A percentile compares a stretch with the other conserved stretches of the same genome.
These are phyloP conservation scores for Paraurostyla sp. DNA, from an alignment of 73 alveolate species.

Conservation along the genomic window DNA sequence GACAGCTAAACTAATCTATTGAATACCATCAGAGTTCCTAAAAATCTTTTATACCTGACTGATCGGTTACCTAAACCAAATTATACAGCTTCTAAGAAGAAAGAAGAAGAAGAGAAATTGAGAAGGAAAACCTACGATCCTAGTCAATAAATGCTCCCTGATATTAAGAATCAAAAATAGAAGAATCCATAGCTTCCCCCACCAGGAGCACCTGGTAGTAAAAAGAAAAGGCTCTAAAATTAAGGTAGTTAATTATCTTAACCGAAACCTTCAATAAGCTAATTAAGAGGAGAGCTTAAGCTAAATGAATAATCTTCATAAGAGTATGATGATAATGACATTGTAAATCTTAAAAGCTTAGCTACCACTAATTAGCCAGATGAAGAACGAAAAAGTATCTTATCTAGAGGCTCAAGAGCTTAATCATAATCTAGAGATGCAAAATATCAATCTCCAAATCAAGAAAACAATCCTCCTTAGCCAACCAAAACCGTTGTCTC, in stretches of 20 bases:
- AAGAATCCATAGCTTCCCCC: constrained; percentile 26
- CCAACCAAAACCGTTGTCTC: background rate
- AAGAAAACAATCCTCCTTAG: background rate
- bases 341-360: background rate
- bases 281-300: background rate
- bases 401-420: background rate
- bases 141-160: constrained; percentile 38
- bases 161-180: constrained; percentile 15
- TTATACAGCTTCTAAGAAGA: constrained; percentile 50
- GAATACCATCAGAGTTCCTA: constrained; percentile 83
- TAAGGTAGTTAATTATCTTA: too few relatives aligned
- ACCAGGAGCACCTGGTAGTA: background rate
- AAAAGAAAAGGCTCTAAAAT: too few relatives aligned
- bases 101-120: constrained; percentile 60
- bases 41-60: constrained; percentile 69
- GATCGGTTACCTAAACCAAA: constrained; percentile 81
- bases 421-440: background rate
- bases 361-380: background rate
- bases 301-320: background rate
- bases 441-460: background rate
- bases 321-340: background rate
- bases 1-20: constrained; percentile 64
- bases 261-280: background rate
- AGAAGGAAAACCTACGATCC: constrained; percentile 49
- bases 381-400: constrained; percentile 31